phyloP scores from a whole-genome alignment of 345 rosid species.

The Hibiscus syriacus region DNA sequence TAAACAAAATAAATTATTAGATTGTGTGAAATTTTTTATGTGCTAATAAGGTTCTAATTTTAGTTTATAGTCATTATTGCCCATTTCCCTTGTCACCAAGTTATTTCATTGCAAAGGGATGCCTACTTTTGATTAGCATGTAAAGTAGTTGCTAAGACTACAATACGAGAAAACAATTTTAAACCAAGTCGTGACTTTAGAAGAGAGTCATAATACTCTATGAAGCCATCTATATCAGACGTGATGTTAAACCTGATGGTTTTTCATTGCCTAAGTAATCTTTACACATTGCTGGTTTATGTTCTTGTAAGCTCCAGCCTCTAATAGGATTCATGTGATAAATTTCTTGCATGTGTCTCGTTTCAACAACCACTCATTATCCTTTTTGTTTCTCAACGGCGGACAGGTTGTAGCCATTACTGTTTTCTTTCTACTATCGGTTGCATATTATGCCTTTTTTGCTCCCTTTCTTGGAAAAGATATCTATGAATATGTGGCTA shows the following conservation, averaged over 20 bases:
- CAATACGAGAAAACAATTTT: neutral
- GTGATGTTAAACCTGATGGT: neutral
- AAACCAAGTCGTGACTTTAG: neutral
- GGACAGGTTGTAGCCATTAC: slow-evolving; percentile 79
- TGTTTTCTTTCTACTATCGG: slow-evolving; percentile 63
- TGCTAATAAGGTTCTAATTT: neutral
- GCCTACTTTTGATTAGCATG: neutral
- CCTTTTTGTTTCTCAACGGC: slow-evolving; percentile 5
- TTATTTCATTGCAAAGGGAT: neutral
- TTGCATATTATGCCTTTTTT: slow-evolving; percentile 84
- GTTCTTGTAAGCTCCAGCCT: neutral
- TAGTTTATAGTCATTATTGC: neutral
- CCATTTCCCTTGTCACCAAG: neutral
- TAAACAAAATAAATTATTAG: neutral
- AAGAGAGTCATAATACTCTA: neutral
- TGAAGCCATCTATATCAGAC: neutral
- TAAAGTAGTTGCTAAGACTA: neutral
- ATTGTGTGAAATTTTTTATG: neutral
- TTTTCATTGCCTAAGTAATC: neutral
- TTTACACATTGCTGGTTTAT: neutral
- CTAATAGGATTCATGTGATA: neutral
- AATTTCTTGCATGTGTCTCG: neutral
- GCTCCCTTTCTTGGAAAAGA: slow-evolving; percentile 86
- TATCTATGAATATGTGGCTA: slow-evolving; percentile 53
- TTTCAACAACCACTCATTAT: neutral